phyloP scores from a whole-genome alignment of 768 basidiomycete genomes.

The Phallus indusiatus region DNA sequence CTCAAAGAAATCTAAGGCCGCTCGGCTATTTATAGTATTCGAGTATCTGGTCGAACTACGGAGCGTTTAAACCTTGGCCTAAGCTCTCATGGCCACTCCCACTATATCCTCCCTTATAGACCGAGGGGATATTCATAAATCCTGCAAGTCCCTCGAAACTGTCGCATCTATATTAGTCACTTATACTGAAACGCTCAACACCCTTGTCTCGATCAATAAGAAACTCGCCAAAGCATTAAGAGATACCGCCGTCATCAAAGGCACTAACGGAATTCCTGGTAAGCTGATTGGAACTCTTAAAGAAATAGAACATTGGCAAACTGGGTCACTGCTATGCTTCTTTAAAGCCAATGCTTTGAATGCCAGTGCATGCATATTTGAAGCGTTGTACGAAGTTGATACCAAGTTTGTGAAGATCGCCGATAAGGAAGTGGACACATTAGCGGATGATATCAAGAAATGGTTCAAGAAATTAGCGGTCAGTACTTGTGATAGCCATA shows the following conservation, averaged over 20 bases:
- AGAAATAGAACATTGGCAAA: neutral
- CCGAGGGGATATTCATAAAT: conserved; percentile 66
- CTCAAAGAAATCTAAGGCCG: neutral
- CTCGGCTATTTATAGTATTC: neutral
- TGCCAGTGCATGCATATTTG: conserved; percentile 56
- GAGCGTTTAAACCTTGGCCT: neutral
- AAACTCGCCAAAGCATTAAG: conserved; percentile 62
- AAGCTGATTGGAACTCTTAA: conserved; percentile 14
- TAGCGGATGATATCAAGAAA: conserved; percentile 66
- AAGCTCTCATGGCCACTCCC: neutral
- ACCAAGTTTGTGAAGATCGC: conserved; percentile 64
- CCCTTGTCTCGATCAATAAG: conserved; percentile 59
- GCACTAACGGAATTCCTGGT: conserved; percentile 57
- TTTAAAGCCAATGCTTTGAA: conserved; percentile 55
- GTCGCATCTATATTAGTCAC: conserved; percentile 60
- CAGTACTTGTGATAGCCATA: conserved; percentile 19
- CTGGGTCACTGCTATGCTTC: conserved; percentile 4
- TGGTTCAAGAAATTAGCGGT: conserved; percentile 83
- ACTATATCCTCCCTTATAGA: conserved; percentile 36
- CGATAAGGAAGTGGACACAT: conserved; percentile 59
- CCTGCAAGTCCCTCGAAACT: conserved; percentile 65
- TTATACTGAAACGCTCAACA: conserved; percentile 62
- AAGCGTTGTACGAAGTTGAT: conserved; percentile 61
- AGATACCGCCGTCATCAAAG: conserved; percentile 54
- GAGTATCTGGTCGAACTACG: neutral